These are phyloP conservation scores for Cornus florida DNA, from an alignment of 148 eudicot genomes.

Conservation along the genomic window DNA sequence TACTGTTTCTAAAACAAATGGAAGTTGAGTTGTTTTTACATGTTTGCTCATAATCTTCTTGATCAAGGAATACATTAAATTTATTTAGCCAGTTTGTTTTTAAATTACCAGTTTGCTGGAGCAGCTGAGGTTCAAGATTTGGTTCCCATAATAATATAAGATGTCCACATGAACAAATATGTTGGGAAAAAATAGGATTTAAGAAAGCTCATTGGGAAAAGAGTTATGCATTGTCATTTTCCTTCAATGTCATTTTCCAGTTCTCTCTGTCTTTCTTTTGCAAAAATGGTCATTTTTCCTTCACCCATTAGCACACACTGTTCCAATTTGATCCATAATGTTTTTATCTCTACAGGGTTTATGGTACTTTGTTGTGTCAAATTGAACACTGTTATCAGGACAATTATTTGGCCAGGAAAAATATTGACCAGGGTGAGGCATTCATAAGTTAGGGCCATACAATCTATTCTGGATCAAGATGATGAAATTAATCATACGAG, in stretches of 20 bases:
- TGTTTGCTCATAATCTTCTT: not conserved
- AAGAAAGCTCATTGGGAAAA: not conserved
- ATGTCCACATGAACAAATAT: not conserved
- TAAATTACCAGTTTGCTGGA: not conserved
- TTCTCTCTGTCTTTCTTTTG: not conserved
- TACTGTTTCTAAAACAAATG: not conserved
- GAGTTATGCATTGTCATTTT: not conserved
- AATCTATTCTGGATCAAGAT: not conserved
- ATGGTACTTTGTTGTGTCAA: not conserved
- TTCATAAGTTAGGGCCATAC: too few relatives aligned
- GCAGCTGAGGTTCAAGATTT: not conserved
- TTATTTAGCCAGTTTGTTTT: not conserved
- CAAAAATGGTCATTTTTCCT: not conserved
- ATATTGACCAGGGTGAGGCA: too few relatives aligned
- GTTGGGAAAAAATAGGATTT: not conserved
- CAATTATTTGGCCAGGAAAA: too few relatives aligned
- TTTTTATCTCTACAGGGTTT: not conserved
- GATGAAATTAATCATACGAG: not conserved
- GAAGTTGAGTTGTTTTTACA: not conserved
- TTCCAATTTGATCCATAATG: not conserved
- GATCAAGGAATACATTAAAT: not conserved
- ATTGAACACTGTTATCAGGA: not conserved
- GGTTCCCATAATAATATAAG: not conserved
- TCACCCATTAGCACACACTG: not conserved
- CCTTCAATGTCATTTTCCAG: not conserved